Conservation (phyloP, 192 early-diverging fungal species). For the Fimicolochytrium jonesii region DNA sequence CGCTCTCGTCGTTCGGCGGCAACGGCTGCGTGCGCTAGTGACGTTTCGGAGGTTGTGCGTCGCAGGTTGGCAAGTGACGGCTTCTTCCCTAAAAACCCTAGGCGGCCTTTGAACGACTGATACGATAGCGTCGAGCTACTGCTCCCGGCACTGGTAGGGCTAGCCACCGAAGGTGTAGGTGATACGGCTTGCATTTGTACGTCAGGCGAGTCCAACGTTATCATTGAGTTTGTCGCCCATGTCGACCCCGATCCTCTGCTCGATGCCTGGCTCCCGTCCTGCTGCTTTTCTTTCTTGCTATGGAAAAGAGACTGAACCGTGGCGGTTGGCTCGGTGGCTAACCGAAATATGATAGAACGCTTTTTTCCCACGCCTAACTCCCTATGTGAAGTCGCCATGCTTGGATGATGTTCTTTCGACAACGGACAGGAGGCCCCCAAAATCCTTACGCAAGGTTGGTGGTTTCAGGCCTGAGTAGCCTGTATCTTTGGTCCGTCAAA, state of each 20-base stretch:
- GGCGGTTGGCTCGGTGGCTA: conserved; percentile 15
- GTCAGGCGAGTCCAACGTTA: no score
- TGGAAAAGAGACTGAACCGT: conserved; percentile 13
- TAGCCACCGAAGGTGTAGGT: not conserved
- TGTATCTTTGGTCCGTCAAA: no score
- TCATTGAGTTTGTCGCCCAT: conserved; percentile 2
- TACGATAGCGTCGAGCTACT: no score
- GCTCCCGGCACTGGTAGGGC: not conserved
- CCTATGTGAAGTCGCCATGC: not conserved
- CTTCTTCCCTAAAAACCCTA: conserved; percentile 13
- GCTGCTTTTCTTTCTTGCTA: not conserved
- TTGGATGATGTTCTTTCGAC: no score
- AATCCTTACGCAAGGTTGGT: no score
- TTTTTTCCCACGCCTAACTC: conserved; percentile 14
- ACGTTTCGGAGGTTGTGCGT: conserved; percentile 1
- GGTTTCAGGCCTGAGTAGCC: no score
- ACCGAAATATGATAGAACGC: conserved; percentile 20
- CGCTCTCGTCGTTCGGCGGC: conserved; percentile 2
- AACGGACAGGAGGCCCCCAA: no score
- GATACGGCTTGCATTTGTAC: no score
- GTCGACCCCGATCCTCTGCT: conserved; percentile 14
- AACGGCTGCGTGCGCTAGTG: not conserved
- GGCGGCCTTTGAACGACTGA: not conserved
- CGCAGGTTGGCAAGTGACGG: conserved; percentile 13
- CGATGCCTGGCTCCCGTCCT: not conserved